Conservation (phyloP, 331 rosid genomes). For the Malus hybrid region DNA sequence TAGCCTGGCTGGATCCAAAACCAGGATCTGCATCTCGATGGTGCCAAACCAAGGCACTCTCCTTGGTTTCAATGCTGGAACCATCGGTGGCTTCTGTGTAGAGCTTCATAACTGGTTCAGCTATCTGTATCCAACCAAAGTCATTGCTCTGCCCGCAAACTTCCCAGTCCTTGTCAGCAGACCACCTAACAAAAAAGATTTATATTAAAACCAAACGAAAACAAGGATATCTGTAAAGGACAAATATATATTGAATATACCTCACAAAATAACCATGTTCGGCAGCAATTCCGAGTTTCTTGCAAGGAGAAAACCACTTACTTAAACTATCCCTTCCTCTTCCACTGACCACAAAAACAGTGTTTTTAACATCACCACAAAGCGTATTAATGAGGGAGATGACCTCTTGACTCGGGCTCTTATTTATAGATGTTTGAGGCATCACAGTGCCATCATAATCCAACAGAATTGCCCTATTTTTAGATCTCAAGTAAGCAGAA, state of each 20-base stretch:
- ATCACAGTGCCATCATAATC: constrained; percentile 51
- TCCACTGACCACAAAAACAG: constrained; percentile 46
- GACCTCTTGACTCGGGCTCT: constrained; percentile 35
- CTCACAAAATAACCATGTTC: constrained; percentile 50
- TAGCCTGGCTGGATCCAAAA: constrained; percentile 48
- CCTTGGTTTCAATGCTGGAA: constrained; percentile 40
- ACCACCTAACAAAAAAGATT: constrained; percentile 29
- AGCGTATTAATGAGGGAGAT: constrained; percentile 33
- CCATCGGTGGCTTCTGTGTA: constrained; percentile 54
- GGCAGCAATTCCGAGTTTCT: constrained; percentile 47
- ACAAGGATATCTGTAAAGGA: neutral
- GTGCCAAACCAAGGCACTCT: constrained; percentile 56
- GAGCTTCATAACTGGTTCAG: constrained; percentile 46
- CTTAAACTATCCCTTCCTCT: constrained; percentile 46
- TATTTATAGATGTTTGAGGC: constrained; percentile 45
- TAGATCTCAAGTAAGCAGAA: constrained; percentile 36
- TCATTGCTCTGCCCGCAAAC: constrained; percentile 36
- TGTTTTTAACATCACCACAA: constrained; percentile 36
- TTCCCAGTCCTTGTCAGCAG: constrained; percentile 45
- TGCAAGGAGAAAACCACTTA: constrained; percentile 45
- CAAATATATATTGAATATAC: constrained; percentile 10
- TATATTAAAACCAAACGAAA: neutral
- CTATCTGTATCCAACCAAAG: constrained; percentile 47
- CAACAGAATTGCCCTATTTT: constrained; percentile 40
- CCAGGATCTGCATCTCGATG: constrained; percentile 45